A percentile compares a stretch with the other conserved stretches of the same genome.
These are phyloP conservation scores for Phaeosphaeria sp. DNA, from an alignment of 2,329 filamentous ascomycete species.

Conservation along the genomic window DNA sequence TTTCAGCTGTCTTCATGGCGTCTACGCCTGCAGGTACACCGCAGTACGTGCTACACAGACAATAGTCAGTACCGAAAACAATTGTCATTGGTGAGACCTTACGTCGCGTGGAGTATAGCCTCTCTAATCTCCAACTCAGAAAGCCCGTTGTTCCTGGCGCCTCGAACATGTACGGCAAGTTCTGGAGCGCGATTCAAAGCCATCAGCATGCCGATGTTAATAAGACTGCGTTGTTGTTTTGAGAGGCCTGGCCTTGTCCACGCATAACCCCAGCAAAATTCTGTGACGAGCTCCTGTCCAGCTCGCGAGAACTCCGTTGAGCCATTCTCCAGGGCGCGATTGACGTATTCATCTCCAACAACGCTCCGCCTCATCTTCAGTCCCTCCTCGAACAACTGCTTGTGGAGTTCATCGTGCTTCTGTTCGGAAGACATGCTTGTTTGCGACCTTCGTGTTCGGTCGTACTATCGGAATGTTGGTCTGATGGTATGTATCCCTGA, in stretches of 20 bases:
- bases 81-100: not conserved
- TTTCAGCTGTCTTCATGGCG: constrained; percentile 60
- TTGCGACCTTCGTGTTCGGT: constrained; percentile 4
- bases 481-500: no score
- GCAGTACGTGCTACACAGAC: constrained; percentile 51
- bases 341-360: constrained; percentile 67
- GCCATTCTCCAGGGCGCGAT: constrained; percentile 62
- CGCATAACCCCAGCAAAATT: constrained; percentile 68
- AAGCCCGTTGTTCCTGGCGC: constrained; percentile 68
- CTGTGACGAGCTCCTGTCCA: constrained; percentile 68
- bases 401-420: constrained; percentile 54
- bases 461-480: constrained; percentile 1
- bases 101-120: constrained; percentile 57
- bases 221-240: constrained; percentile 65
- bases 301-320: constrained; percentile 65
- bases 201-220: constrained; percentile 71
- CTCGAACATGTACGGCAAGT: constrained; percentile 66
- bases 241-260: constrained; percentile 70
- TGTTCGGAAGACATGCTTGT: constrained; percentile 50
- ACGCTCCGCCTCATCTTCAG: constrained; percentile 66
- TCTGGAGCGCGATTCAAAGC: constrained; percentile 66
- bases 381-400: constrained; percentile 66
- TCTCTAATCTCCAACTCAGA: constrained; percentile 69
- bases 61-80: no score
- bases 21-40: constrained; percentile 63